Evolutionary conservation across 768 basidiomycete species (phyloP).

Genomic region (Basidioascus undulatus): DNA sequence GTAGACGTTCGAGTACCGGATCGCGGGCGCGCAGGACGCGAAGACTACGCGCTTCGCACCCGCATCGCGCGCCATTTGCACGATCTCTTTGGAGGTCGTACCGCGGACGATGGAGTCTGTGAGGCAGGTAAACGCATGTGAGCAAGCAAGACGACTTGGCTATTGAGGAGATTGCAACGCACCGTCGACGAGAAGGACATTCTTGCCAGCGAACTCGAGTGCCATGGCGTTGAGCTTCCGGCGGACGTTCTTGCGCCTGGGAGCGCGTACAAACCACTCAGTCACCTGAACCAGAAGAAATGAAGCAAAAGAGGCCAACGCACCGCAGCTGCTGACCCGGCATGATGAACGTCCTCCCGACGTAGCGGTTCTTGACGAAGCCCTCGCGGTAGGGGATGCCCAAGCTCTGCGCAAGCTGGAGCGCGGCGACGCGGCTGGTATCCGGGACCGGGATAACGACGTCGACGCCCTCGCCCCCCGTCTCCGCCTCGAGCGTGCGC

Average conservation of each 20-base stretch:
- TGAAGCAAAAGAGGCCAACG: slow-evolving; percentile 3
- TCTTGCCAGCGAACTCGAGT: slow-evolving; percentile 74
- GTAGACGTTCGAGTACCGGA: slow-evolving; percentile 87
- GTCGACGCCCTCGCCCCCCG: slow-evolving; percentile 31
- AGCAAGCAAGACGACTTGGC: neutral
- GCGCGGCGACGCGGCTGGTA: slow-evolving; percentile 81
- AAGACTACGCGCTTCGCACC: slow-evolving; percentile 89
- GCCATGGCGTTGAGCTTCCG: slow-evolving; percentile 97
- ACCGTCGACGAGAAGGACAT: slow-evolving; percentile 91
- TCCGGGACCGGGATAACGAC: slow-evolving; percentile 98
- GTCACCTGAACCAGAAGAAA: neutral
- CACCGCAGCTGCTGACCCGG: slow-evolving; percentile 89
- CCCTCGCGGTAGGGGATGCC: slow-evolving; percentile 85
- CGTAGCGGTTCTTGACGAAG: slow-evolving; percentile 95
- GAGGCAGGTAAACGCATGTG: neutral
- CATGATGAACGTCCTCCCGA: slow-evolving; percentile 98
- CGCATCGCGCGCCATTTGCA: slow-evolving; percentile 98
- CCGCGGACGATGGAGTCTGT: slow-evolving; percentile 94
- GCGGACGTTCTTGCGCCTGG: slow-evolving; percentile 74
- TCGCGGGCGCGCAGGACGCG: slow-evolving; percentile 90
- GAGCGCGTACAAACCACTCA: neutral
- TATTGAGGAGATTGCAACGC: slow-evolving; percentile 8
- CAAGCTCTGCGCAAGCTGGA: slow-evolving; percentile 80
- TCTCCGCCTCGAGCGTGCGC: slow-evolving; percentile 37
- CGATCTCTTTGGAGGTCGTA: slow-evolving; percentile 92